Evolutionary conservation across 345 rosid genomes (phyloP), one percentile per base, ranked within the genome.

Genomic region (Linum lewisii): DNA sequence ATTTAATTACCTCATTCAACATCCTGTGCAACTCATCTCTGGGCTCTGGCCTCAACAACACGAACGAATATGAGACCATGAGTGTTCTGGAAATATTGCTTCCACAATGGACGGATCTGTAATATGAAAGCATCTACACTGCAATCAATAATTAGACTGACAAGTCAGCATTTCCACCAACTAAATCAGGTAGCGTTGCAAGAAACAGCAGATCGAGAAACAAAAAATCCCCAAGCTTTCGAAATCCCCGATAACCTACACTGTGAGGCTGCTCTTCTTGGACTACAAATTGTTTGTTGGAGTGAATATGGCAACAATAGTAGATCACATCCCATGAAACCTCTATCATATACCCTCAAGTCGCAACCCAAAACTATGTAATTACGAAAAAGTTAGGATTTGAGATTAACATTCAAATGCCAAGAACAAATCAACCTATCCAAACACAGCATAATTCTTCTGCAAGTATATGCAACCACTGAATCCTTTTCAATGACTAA

Each of bases 1-100:
- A n/a, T n/a, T n/a, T n/a, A 51, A 51, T 2, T 51, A 52, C 56
- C 56, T 52, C 56, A 52, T 52, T 52, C 56, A 52, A 52, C 56
- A 52, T 52, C 56, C 56, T 52, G 24, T 52, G 56, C 23, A 52
- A 24, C 56, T 52, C 56, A 19, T 52, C 56, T 24, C 56, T n/a
- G n/a, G n/a, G n/a, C n/a, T n/a, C n/a, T 52, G 56, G 56, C 56
- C 56, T 52, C 56, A 52, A 52, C 56, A 52, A 52, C 56, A 52
- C 56, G 56, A 52, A 52, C 56, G 15, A 52, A 52, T 24, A 52
- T 52, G 56, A 52, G 56, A 21, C 56, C 56, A 24, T 52, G 56
- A 24, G 56, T 52, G 56, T 52, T 52, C 25, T 52, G 56, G 56
- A 52, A 52, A 21, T 52, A 52, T 9, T 52, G 56, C 56, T 24